Evolutionary conservation across 2,329 filamentous ascomycete genomes (phyloP).

Genomic region (Hortaea sp.): DNA sequence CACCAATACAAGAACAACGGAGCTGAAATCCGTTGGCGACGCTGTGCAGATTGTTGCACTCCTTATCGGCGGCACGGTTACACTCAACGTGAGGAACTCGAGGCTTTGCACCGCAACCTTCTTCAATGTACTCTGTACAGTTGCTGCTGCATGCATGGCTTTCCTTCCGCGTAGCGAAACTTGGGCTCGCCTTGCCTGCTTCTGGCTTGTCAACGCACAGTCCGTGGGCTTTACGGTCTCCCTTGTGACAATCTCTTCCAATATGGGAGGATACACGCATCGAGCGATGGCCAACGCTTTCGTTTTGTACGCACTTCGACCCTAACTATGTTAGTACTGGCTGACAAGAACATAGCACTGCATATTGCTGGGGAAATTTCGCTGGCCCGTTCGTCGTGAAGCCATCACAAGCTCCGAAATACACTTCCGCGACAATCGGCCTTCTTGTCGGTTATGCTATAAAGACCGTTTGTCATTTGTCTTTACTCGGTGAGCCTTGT

Average conservation of each 20-base stretch:
- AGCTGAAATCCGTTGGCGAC: slow-evolving; percentile 29
- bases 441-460: slow-evolving; percentile 32
- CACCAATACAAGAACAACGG: slow-evolving; percentile 24
- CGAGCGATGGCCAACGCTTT: slow-evolving; percentile 26
- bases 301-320: slow-evolving; percentile 23
- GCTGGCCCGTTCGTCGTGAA: slow-evolving; percentile 31
- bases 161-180: slow-evolving; percentile 26
- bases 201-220: slow-evolving; percentile 31
- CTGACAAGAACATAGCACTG: too few relatives aligned
- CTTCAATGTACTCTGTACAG: slow-evolving; percentile 27
- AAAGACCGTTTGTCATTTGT: slow-evolving; percentile 28
- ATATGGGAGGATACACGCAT: slow-evolving; percentile 31
- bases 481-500: slow-evolving; percentile 24
- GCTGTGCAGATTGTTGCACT: slow-evolving; percentile 31
- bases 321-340: too few relatives aligned
- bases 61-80: slow-evolving; percentile 26
- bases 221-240: slow-evolving; percentile 29
- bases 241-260: slow-evolving; percentile 26
- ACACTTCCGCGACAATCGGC: slow-evolving; percentile 28
- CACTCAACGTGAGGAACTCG: slow-evolving; percentile 25
- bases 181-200: slow-evolving; percentile 27
- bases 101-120: slow-evolving; percentile 14
- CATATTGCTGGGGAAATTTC: slow-evolving; percentile 25
- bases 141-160: slow-evolving; percentile 26
- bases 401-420: slow-evolving; percentile 24